Evolutionary conservation across 371 early-diverging fungal species (phyloP), one percentile per base, ranked within the genome.

Genomic region (Saksenaea vasiformis): DNA sequence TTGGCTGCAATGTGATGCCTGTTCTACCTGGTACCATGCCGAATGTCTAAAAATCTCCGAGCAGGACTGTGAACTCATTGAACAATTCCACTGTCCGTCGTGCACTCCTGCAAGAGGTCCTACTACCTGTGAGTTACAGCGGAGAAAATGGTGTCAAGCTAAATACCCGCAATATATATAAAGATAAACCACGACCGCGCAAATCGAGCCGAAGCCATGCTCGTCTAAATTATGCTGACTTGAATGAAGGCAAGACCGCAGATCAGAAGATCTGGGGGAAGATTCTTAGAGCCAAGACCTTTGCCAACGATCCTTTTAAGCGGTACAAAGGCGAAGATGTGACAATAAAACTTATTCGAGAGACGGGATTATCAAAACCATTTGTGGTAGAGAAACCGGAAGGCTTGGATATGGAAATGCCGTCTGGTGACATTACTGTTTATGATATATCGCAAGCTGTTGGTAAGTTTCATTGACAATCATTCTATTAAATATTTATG

Each of bases 351-450:
- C 74, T 87, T 64, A 61, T 91, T 1, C 73, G 79, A n/a, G 55
- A 65, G 19, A 83, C 80, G 7, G 91, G 90, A 0, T 71, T 87
- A 53, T 74, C 76, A 44, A 78, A 85, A 26, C 93, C 93, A 0
- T 79, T 91, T 65, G 71, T 92, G 31, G 76, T 91, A 41, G 74
- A 83, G 51, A 35, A 71, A 1, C 66, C 83, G 8, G 77, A 89
- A 9, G 92, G 90, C 0, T 71, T 95, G 54, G 93, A 80, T n/a
- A 93, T 95, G 94, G 51, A 54, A 28, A 94, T 95, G 95, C 95
- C 95, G 0, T 66, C 77, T 5, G 28, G 54, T 0, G 58, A 66
- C 14, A 71, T 90, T 3, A 88, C 91, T 5, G 93, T 93, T 0
- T 62, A 78, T 26, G 80, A 89, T 24, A 84, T 96, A 39, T 91